Evolutionary conservation across 2,329 filamentous ascomycete genomes (phyloP).

Genomic region (Pseudocercospora fuligena): DNA sequence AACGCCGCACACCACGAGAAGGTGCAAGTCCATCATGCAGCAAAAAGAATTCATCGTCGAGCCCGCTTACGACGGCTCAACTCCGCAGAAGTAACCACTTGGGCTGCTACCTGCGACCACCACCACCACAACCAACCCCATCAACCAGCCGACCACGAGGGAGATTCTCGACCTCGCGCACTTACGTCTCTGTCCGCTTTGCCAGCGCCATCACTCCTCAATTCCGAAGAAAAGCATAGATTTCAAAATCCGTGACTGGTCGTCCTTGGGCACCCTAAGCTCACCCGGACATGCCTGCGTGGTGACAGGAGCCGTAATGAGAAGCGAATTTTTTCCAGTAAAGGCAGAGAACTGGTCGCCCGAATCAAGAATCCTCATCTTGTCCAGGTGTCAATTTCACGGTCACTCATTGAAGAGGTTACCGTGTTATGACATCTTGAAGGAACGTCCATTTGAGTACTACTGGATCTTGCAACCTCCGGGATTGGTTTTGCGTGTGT

Average conservation of each 20-base stretch:
- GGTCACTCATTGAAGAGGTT: no score
- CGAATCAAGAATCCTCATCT: no score
- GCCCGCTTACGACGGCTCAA: neutral
- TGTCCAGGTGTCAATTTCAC: no score
- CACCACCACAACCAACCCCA: neutral
- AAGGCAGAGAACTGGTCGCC: neutral
- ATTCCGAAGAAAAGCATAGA: neutral
- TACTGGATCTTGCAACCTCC: no score
- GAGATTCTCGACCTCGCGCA: neutral
- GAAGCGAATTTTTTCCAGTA: neutral
- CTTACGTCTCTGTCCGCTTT: neutral
- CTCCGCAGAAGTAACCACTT: neutral
- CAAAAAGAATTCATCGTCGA: neutral
- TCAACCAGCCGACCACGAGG: neutral
- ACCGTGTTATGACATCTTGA: no score
- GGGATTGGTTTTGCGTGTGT: no score
- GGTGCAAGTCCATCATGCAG: neutral
- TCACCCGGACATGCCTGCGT: constrained; percentile 8
- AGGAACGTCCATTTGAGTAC: no score
- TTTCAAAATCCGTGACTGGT: neutral
- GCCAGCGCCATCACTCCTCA: constrained; percentile 4
- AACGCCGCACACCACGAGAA: neutral
- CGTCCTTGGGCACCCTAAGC: neutral
- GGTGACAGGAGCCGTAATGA: constrained; percentile 3
- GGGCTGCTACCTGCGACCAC: neutral